Base-by-base conservation (phyloP, 176 grass and related monocot genomes). In the Triticum urartu region DNA sequence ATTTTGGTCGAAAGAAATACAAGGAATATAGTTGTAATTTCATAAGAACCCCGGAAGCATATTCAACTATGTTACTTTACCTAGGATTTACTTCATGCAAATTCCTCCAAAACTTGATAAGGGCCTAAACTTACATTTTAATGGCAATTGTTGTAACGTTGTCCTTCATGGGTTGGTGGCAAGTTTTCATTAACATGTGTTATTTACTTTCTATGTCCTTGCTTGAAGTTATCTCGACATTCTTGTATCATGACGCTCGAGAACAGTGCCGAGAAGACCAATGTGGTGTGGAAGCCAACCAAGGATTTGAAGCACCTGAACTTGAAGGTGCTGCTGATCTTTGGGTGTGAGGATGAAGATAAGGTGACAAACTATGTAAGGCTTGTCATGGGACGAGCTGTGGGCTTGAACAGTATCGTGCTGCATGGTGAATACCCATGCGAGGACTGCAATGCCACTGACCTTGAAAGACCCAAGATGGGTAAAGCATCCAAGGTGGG, bases 161-260 rank as follows among this genome's bases (percentile, higher is more conserved):
- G 6, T 45, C 39, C 11, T 73, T 2, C 42, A 17, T 15, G 8
- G 7, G 65, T 40, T 17, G 42, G 42, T 17, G 11, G 5, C 42
- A 42, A 6, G 36, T 24, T 72, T 22, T 54, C 22, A 22, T 30
- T 47, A 25, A 72, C 36, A 71, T 21, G 7, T 40, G 20, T 70
- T 28, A 6, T 75, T 74, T 45, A 26, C 15, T 22, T 74, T 25
- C 6, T 48, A 0, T 75, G 22, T 8, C 5, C 65, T 5, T 72
- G 42, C 25, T 5, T 32, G 50, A 71, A 86, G 84, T 30, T 86
- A 79, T 6, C 42, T 75, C 72, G 42, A 9, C 84, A 86, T 71
- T 52, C 65, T 21, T 86, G 84, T 6, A 25, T 17, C 58, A 33
- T 28, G 3, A 60, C 17, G 5, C 14, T 1, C 6, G 4, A 45